Evolutionary conservation across 805 yeast species (phyloP), one percentile per base, ranked within the genome.

Genomic region (Spathaspora arborariae): DNA sequence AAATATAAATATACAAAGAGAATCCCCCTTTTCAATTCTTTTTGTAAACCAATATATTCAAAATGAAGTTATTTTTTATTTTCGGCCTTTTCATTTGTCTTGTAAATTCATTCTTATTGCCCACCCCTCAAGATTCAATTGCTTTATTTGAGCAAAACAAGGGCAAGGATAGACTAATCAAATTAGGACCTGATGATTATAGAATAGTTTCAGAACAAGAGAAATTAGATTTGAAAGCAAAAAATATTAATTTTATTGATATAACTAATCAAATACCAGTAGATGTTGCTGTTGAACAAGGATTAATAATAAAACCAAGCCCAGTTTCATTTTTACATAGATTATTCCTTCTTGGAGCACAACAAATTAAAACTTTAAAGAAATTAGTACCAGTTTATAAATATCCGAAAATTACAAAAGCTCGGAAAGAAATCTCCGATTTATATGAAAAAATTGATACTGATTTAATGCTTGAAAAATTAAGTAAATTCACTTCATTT

Each of bases 401-500:
- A 11, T 86, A 81, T 64, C 96, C 96, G 0, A 56, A 55, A 1
- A 52, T 64, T 15, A 65, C 72, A 2, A 49, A 60, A 33, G 66
- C 76, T 52, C 46, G 51, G 3, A 56, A 71, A 2, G 52, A 63
- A 9, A 79, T 87, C 11, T 50, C 60, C 1, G 54, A 64, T 4
- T 60, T 84, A 37, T 59, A 74, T 38, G 55, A 60, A 5, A 48
- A 70, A 2, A 79, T 88, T 47, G 73, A 78, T 51, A 65, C 65
- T 45, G 69, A 63, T 11, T 60, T 64, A 27, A 74, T 86, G 67
- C 68, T 76, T 56, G 64, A 66, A 20, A 79, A 78, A 54, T 72
- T 89, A 63, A 78, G 80, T 18, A 65, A 75, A 42, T 82, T 88
- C 59, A 72, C 91, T 4, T 77, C 85, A 36, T 88, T 88, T 61